Conservation (phyloP, 768 basidiomycete species). For the Phlegmacium glaucopus region DNA sequence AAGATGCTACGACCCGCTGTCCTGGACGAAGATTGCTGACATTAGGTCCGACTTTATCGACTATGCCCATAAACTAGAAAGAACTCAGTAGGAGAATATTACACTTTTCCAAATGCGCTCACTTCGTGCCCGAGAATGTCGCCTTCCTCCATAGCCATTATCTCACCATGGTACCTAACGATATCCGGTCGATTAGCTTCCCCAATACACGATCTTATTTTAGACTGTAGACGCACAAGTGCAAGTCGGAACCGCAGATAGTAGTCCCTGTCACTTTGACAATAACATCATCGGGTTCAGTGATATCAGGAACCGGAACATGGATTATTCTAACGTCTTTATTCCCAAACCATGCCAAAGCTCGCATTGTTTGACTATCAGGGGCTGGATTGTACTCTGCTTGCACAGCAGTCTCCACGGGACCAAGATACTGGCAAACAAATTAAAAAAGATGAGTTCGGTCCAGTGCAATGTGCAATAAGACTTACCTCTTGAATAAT, state of each 20-base stretch:
- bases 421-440: slow-evolving; percentile 33
- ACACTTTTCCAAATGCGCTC: slow-evolving; percentile 1
- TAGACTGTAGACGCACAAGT: slow-evolving; percentile 32
- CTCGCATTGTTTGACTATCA: slow-evolving; percentile 61
- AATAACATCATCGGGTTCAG: slow-evolving; percentile 73
- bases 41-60: slow-evolving; percentile 61
- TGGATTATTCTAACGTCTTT: slow-evolving; percentile 41
- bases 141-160: slow-evolving; percentile 63
- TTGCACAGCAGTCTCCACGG: slow-evolving; percentile 35
- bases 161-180: slow-evolving; percentile 59
- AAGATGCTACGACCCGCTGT: slow-evolving; percentile 74
- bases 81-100: too few species aligned
- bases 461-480: background rate
- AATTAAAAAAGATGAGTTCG: background rate
- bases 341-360: slow-evolving; percentile 65
- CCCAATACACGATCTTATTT: too few species aligned
- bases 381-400: slow-evolving; percentile 44
- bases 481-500: slow-evolving; percentile 22
- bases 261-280: slow-evolving; percentile 74
- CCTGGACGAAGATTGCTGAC: slow-evolving; percentile 60
- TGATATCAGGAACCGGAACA: slow-evolving; percentile 51
- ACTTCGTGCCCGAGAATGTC: slow-evolving; percentile 77
- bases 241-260: slow-evolving; percentile 66
- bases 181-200: background rate
- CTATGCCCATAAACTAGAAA: slow-evolving; percentile 59